Percentiles rank a stretch among this genome's conserved stretches.
Conservation (phyloP, 192 early-diverging fungal species). For the Chytriomyces hyalinus region DNA sequence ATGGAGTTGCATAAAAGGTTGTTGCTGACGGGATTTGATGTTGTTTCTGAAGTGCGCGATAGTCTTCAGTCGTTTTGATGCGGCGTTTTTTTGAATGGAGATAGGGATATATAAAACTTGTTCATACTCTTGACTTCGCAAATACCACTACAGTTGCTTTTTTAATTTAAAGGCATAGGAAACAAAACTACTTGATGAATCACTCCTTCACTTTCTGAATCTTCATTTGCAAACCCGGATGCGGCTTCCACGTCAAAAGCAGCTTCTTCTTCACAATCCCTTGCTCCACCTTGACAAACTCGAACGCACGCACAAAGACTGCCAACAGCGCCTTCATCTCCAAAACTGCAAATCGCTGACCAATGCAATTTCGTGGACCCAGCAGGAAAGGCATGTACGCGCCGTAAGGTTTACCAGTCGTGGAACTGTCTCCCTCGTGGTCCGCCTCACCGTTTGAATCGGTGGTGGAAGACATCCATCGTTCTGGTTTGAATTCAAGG, state of each 20-base stretch:
- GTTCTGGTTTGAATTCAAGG: conserved; percentile 20
- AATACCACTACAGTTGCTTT: no score
- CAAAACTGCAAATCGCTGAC: conserved; percentile 20
- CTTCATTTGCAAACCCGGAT: conserved; percentile 10
- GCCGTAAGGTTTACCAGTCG: conserved; percentile 1
- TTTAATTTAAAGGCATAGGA: no score
- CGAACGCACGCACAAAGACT: conserved; percentile 21
- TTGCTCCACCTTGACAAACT: conserved; percentile 33
- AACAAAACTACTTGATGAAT: not conserved
- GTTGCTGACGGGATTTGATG: conserved; percentile 1
- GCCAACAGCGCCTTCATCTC: conserved; percentile 29
- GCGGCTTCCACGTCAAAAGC: conserved; percentile 30
- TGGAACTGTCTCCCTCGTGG: not conserved
- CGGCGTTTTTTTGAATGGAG: no score
- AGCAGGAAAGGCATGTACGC: conserved; percentile 30
- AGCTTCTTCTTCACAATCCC: conserved; percentile 17
- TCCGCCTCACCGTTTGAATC: not conserved
- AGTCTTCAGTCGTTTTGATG: no score
- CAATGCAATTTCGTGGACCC: conserved; percentile 34
- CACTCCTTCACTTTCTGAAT: not conserved
- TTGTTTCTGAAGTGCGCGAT: not conserved
- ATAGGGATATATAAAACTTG: no score
- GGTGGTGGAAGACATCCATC: conserved; percentile 4
- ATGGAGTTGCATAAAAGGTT: conserved; percentile 28
- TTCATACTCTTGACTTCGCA: no score